A percentile compares a stretch with the other conserved stretches of the same genome.
phyloP scores from a whole-genome alignment of 176 grass and related monocot species.

The Poa annua region DNA sequence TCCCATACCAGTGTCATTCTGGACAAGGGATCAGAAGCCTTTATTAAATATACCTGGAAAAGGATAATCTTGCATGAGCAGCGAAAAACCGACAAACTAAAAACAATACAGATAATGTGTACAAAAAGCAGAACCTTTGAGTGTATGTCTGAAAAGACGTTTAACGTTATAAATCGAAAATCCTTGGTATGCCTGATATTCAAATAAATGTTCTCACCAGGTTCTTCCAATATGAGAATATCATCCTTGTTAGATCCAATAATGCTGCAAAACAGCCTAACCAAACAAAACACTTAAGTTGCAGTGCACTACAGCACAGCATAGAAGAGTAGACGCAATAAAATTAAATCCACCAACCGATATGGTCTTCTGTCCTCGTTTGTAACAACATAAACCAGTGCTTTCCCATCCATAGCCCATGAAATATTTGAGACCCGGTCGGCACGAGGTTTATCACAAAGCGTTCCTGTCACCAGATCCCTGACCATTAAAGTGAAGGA shows the following conservation, averaged over 20 bases:
- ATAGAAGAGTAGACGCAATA: not conserved
- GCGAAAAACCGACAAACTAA: conserved; percentile 19
- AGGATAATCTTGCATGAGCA: conserved; percentile 34
- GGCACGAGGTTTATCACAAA: conserved; percentile 70
- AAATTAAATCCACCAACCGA: conserved; percentile 58
- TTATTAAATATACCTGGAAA: conserved; percentile 95
- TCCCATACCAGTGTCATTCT: conserved; percentile 83
- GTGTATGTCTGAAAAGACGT: conserved; percentile 86
- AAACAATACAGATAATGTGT: conserved; percentile 1
- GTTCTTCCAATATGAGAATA: conserved; percentile 86
- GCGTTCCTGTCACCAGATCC: conserved; percentile 73
- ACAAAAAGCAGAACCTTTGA: conserved; percentile 68
- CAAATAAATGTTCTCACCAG: conserved; percentile 74
- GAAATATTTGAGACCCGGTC: conserved; percentile 77
- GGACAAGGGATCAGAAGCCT: conserved; percentile 74
- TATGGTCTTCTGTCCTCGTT: conserved; percentile 87
- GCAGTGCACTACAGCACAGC: conserved; percentile 15
- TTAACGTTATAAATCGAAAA: conserved; percentile 82
- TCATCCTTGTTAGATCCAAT: conserved; percentile 81
- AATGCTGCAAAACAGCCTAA: conserved; percentile 86
- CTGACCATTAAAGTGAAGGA: conserved; percentile 86
- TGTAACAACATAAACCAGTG: conserved; percentile 79
- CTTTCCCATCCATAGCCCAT: conserved; percentile 91
- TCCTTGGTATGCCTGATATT: conserved; percentile 97
- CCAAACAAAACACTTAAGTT: conserved; percentile 37